Conservation (phyloP, 768 basidiomycete species). For the Sporobolomyces phaffii region DNA sequence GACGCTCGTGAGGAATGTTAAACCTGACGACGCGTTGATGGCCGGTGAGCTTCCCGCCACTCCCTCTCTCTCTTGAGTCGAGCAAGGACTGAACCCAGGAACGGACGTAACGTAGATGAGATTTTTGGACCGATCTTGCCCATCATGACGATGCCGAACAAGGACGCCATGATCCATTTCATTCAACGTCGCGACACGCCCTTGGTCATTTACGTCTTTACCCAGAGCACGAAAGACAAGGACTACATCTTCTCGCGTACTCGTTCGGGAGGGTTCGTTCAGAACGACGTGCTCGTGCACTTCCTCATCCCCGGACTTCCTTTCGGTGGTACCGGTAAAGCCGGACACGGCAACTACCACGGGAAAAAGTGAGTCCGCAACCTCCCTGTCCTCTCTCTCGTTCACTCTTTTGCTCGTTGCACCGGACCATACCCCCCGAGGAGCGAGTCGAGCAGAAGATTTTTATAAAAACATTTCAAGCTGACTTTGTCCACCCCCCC, state of each 20-base stretch:
- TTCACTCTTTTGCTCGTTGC: background rate
- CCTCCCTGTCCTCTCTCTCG: background rate
- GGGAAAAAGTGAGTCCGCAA: slow-evolving; percentile 62
- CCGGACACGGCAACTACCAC: slow-evolving; percentile 55
- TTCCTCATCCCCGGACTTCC: slow-evolving; percentile 55
- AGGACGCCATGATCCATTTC: slow-evolving; percentile 64
- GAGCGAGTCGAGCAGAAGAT: no score
- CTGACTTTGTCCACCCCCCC: background rate
- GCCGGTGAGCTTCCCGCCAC: slow-evolving; percentile 55
- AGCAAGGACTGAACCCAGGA: background rate
- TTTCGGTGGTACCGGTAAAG: slow-evolving; percentile 65
- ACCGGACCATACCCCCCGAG: no score
- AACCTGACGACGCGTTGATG: slow-evolving; percentile 65
- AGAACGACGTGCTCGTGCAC: slow-evolving; percentile 65
- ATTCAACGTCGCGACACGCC: slow-evolving; percentile 57
- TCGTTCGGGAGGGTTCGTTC: slow-evolving; percentile 62
- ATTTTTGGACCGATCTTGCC: slow-evolving; percentile 78
- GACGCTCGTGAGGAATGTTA: slow-evolving; percentile 63
- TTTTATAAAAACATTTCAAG: no score
- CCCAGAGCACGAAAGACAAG: slow-evolving; percentile 57
- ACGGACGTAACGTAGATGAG: slow-evolving; percentile 58
- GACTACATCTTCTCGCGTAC: slow-evolving; percentile 64
- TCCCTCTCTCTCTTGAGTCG: background rate
- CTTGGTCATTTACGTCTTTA: slow-evolving; percentile 71
- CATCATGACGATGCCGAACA: slow-evolving; percentile 63